phyloP scores from a whole-genome alignment of 257 asterid genomes.

The Capsicum rhomboideum region DNA sequence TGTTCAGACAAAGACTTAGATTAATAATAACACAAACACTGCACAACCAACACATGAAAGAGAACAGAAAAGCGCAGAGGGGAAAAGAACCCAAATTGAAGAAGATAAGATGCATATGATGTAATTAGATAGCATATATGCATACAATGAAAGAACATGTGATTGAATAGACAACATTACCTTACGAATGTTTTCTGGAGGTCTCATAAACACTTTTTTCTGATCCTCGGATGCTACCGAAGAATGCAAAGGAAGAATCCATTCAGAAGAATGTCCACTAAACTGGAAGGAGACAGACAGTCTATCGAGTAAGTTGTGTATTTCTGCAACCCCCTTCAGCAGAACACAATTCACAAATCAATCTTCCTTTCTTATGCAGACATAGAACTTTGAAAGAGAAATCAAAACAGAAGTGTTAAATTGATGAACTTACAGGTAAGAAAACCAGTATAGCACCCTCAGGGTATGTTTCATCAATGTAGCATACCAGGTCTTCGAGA shows the following conservation, averaged over 20 bases:
- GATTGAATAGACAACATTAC: slow-evolving; percentile 22
- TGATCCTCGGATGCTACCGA: slow-evolving; percentile 93
- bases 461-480: slow-evolving; percentile 65
- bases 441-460: slow-evolving; percentile 88
- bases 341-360: slow-evolving; percentile 9
- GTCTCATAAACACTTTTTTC: slow-evolving; percentile 75
- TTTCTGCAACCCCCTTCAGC: slow-evolving; percentile 89
- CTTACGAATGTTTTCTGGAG: slow-evolving; percentile 87
- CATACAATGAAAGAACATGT: not conserved
- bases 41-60: not conserved
- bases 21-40: not conserved
- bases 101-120: not conserved
- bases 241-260: slow-evolving; percentile 97
- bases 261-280: slow-evolving; percentile 77
- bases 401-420: not conserved
- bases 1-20: not conserved
- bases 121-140: not conserved
- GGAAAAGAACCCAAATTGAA: not conserved
- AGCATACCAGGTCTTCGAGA: slow-evolving; percentile 91
- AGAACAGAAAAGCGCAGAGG: not conserved
- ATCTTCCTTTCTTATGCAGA: not conserved
- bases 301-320: slow-evolving; percentile 64
- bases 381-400: not conserved
- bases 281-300: slow-evolving; percentile 69
- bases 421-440: slow-evolving; percentile 57